A percentile compares a stretch with the other conserved stretches of the same genome.
Evolutionary conservation across 371 early-diverging fungal species (phyloP).

Genomic region (Synchytrium microbalum): DNA sequence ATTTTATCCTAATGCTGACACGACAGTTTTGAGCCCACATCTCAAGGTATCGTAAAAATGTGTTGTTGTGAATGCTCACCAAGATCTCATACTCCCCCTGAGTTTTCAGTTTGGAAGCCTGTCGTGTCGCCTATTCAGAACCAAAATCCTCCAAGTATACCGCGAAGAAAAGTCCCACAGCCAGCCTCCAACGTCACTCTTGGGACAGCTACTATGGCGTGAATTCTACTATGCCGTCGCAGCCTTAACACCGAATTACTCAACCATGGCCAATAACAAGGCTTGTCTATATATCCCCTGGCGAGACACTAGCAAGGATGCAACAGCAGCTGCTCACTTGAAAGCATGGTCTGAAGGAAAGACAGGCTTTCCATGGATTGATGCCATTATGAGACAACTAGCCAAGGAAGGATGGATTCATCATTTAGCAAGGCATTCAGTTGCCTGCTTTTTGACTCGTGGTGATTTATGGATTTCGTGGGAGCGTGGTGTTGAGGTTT

Average conservation of each 20-base stretch:
- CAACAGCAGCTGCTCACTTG: constrained; percentile 7
- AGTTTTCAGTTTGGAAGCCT: constrained; percentile 21
- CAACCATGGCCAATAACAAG: constrained; percentile 13
- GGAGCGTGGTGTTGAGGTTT: constrained; percentile 35
- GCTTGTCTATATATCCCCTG: constrained; percentile 16
- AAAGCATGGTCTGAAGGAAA: constrained; percentile 18
- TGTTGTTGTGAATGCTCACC: no score
- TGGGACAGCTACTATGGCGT: constrained; percentile 29
- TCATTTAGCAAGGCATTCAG: constrained; percentile 25
- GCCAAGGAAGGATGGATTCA: constrained; percentile 33
- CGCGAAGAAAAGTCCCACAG: constrained; percentile 7
- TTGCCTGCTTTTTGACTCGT: constrained; percentile 27
- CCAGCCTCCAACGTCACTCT: constrained; percentile 23
- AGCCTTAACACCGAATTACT: constrained; percentile 14
- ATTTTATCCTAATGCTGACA: constrained; percentile 19
- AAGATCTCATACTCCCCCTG: constrained; percentile 9
- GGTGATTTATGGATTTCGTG: constrained; percentile 28
- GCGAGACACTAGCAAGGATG: constrained; percentile 12
- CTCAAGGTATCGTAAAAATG: no score
- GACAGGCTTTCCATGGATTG: constrained; percentile 33
- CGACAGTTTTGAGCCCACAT: constrained; percentile 22
- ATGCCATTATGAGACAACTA: constrained; percentile 30
- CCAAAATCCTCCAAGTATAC: constrained; percentile 13
- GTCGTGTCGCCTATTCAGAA: constrained; percentile 16
- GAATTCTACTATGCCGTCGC: constrained; percentile 22